Base-by-base conservation (phyloP, 2,329 filamentous ascomycete species). In the Pseudohalonectria lignicola region DNA sequence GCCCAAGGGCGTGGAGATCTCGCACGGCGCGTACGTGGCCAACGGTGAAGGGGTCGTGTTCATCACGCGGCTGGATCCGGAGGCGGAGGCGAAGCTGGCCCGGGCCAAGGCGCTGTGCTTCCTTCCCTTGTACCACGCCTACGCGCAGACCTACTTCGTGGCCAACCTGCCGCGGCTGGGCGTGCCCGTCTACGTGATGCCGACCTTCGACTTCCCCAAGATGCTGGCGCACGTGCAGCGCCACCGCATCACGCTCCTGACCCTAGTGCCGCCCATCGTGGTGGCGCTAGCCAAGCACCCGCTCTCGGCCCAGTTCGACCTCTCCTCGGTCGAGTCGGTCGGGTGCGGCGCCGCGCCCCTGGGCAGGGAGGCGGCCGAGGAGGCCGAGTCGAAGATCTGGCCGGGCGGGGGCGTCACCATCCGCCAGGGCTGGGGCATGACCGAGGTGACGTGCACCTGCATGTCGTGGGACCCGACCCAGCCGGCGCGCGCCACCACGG, bases 371-470 rank as follows among this genome's bases (percentile, higher is more conserved):
- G 61, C 76, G 4, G 65, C 62, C 39, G 62, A 66, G 10, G 75
- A 80, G 45, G 69, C 76, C 9, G 69, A 81, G 52, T 67, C 61
- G 41, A 29, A 8, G 8, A 40, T 49, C 51, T 78, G 40, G 77
- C 76, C 65, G 56, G 56, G 2, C 39, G 49, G 51, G 4, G 48
- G 53, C 2, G 39, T 69, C 7, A 38, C 46, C 3, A 45, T 70
- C 11, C 61, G 63, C 52, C 85, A 90, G 56, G 86, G 84, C 4
- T 93, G 84, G 82, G 86, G 86, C 5, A 90, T 93, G 86, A 92
- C 86, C 1, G 86, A 92, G 54, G 61, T 72, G 3, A 92, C 85
- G 1, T 90, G 85, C 55, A 76, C 80, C 1, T 66, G 73, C 15
- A 67, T 83, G 11, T 68, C 67, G 6, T 87, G 78, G 70, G 67